These are phyloP conservation scores for Pythium utonaiense DNA, from an alignment of 352 stramenopile genomes.

Conservation along the genomic window DNA sequence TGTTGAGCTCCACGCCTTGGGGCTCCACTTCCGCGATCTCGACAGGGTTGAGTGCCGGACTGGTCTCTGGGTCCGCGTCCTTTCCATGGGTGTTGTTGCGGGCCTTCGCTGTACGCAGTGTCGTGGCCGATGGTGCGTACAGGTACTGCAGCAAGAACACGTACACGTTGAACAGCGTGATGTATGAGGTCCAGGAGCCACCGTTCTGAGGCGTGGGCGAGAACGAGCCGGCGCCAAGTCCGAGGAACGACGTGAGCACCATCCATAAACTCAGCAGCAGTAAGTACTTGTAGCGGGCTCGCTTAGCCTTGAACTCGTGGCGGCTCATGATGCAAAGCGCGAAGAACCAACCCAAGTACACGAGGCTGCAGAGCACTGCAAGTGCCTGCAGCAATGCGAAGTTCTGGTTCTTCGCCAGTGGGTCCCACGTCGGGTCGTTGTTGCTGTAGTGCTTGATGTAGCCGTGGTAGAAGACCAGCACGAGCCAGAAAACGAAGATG, in stretches of 20 bases:
- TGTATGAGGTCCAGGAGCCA: conserved; percentile 45
- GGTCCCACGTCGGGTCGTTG: conserved; percentile 49
- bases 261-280: conserved; percentile 44
- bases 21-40: conserved; percentile 2
- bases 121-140: conserved; percentile 43
- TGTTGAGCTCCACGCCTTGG: conserved; percentile 10
- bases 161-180: conserved; percentile 62
- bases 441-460: conserved; percentile 66
- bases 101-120: conserved; percentile 29
- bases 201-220: conserved; percentile 43
- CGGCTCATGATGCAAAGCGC: conserved; percentile 37
- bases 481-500: conserved; percentile 49
- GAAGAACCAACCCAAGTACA: conserved; percentile 50
- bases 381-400: conserved; percentile 37
- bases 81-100: conserved; percentile 13
- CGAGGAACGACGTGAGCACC: conserved; percentile 42
- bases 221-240: conserved; percentile 35
- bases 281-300: conserved; percentile 48
- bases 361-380: conserved; percentile 36
- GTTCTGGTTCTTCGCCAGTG: conserved; percentile 33
- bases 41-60: conserved; percentile 18
- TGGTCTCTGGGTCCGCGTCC: conserved; percentile 23
- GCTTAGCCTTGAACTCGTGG: conserved; percentile 39
- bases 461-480: conserved; percentile 46
- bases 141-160: conserved; percentile 53